Percentiles rank a stretch among this genome's conserved stretches.
Conservation (phyloP, 108 stramenopile species). For the Pseudonitzschia multistriata region DNA sequence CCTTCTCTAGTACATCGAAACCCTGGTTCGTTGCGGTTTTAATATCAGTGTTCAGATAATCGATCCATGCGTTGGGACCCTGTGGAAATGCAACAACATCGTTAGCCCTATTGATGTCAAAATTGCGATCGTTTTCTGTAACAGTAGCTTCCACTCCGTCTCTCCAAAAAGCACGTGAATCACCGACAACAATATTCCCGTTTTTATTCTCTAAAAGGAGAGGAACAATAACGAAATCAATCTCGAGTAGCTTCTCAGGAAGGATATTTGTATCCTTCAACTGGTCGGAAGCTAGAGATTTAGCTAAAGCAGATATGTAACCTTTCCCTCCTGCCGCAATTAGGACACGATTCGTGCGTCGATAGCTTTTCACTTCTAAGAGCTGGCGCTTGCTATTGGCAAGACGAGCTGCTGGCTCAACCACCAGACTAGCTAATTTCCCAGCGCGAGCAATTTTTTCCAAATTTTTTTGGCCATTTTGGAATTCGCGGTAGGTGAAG, state of each 20-base stretch:
- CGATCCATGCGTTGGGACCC: conserved; percentile 55
- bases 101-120: conserved; percentile 58
- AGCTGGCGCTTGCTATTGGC: not conserved
- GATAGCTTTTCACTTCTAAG: conserved; percentile 47
- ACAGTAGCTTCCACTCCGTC: conserved; percentile 31
- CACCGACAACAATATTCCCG: conserved; percentile 16
- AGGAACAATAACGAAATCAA: conserved; percentile 72
- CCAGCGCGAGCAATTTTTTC: conserved; percentile 76
- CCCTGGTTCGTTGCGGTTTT: conserved; percentile 71
- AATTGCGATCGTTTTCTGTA: conserved; percentile 60
- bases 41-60: conserved; percentile 66
- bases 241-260: conserved; percentile 46
- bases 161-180: conserved; percentile 25
- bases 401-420: conserved; percentile 48
- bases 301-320: conserved; percentile 63
- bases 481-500: conserved; percentile 57
- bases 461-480: conserved; percentile 68
- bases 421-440: conserved; percentile 55
- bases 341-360: conserved; percentile 63
- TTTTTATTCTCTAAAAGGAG: conserved; percentile 52
- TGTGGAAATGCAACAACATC: conserved; percentile 62
- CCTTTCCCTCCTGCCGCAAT: conserved; percentile 72
- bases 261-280: conserved; percentile 69
- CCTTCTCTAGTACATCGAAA: conserved; percentile 75
- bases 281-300: conserved; percentile 73